Conservation (phyloP, 768 basidiomycete genomes). For the Holtermannia corniformis region DNA sequence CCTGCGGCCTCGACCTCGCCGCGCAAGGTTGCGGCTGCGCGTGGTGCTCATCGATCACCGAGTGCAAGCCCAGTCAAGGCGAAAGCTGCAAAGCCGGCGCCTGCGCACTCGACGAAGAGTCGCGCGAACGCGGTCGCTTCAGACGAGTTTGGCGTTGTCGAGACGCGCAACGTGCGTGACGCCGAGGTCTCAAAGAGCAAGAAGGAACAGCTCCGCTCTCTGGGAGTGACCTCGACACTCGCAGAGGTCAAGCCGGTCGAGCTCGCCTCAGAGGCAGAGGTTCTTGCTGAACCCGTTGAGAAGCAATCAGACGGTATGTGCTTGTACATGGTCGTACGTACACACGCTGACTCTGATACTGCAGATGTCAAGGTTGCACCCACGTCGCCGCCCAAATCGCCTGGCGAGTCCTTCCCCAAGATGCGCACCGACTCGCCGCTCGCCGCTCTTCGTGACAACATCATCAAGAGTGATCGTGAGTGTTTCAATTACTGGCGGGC, state of each 20-base stretch:
- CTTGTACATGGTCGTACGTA: no score
- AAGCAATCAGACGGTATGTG: no score
- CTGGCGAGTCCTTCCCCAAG: conserved; percentile 6
- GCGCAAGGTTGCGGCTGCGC: not conserved
- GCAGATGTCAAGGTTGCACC: not conserved
- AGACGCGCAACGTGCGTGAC: no score
- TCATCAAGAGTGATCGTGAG: conserved; percentile 18
- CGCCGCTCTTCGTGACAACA: conserved; percentile 15
- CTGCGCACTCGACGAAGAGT: not conserved
- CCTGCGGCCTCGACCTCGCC: not conserved
- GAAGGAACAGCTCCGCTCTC: not conserved
- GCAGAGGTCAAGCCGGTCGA: not conserved
- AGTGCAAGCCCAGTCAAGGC: not conserved
- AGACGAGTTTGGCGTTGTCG: no score
- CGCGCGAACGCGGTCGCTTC: not conserved
- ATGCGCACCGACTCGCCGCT: conserved; percentile 13
- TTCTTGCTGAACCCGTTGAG: not conserved
- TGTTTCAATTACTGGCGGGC: not conserved
- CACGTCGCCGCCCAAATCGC: not conserved
- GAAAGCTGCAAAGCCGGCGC: not conserved
- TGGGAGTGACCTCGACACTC: not conserved
- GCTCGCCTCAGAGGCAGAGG: not conserved
- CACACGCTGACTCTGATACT: not conserved
- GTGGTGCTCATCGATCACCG: not conserved
- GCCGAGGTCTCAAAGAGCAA: not conserved